Percentiles rank a stretch among this genome's conserved stretches.
Conservation (phyloP, 2,329 filamentous ascomycete genomes). For the Xylaria sp. region DNA sequence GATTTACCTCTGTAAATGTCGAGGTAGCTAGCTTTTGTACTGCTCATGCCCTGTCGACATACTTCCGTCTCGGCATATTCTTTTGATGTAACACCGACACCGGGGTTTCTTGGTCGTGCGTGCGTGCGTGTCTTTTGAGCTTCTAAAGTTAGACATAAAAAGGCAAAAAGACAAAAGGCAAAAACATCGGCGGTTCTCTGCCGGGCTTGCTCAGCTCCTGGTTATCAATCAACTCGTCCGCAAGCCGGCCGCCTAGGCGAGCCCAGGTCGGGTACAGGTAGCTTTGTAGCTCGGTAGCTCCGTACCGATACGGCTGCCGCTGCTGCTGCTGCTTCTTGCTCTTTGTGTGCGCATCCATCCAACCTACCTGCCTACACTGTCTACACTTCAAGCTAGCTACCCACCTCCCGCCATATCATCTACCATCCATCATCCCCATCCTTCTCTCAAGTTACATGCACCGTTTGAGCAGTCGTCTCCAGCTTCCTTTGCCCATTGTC, state of each 20-base stretch:
- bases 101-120: not conserved
- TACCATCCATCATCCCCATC: not conserved
- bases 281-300: constrained; percentile 30
- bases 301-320: not conserved
- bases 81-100: constrained; percentile 8
- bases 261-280: constrained; percentile 18
- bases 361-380: not conserved
- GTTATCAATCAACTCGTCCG: not conserved
- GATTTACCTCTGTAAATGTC: constrained; percentile 28
- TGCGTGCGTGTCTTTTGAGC: not conserved
- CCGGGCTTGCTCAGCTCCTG: constrained; percentile 1
- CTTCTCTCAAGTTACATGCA: constrained; percentile 13
- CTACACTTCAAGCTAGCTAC: not conserved
- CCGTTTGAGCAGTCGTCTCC: constrained; percentile 21
- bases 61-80: constrained; percentile 2
- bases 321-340: constrained; percentile 4
- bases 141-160: constrained; percentile 7
- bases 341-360: constrained; percentile 30
- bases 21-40: constrained; percentile 33
- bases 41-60: constrained; percentile 11
- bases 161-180: not conserved
- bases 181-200: constrained; percentile 2
- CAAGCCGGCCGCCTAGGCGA: constrained; percentile 10
- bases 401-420: constrained; percentile 4
- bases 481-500: constrained; percentile 1